A percentile compares a stretch with the other conserved stretches of the same genome.
Evolutionary conservation across 441 rosid species (phyloP).

Genomic region (Gossypium trilobum): DNA sequence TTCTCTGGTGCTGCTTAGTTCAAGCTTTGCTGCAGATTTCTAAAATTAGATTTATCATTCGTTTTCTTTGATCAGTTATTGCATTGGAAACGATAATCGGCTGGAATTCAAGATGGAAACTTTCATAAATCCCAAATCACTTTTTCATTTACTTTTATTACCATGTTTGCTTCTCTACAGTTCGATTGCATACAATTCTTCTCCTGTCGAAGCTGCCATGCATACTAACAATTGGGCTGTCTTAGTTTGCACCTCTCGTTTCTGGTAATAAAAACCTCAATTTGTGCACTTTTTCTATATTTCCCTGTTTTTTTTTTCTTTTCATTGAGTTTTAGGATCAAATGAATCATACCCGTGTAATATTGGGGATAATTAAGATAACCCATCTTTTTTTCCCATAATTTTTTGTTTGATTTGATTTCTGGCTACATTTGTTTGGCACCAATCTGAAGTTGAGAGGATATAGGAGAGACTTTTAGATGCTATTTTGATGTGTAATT

Average conservation of each 20-base stretch:
- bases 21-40: not conserved
- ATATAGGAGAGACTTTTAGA: not conserved
- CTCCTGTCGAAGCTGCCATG: conserved; percentile 53
- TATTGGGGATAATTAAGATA: not conserved
- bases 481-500: not conserved
- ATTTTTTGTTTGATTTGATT: not conserved
- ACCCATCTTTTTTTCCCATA: not conserved
- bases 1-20: not conserved
- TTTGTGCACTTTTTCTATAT: not conserved
- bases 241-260: conserved; percentile 93
- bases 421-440: not conserved
- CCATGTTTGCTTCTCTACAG: conserved; percentile 27
- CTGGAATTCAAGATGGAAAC: conserved; percentile 19
- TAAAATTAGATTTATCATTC: not conserved
- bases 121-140: conserved; percentile 15
- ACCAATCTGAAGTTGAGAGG: not conserved
- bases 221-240: conserved; percentile 98
- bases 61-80: not conserved
- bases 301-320: not conserved
- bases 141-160: conserved; percentile 21
- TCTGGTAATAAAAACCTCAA: conserved; percentile 46
- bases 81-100: not conserved
- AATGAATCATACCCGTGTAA: not conserved
- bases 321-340: not conserved
- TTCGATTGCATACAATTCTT: conserved; percentile 25